A percentile compares a stretch with the other conserved stretches of the same genome.
phyloP scores from a whole-genome alignment of 176 grass and related monocot genomes.

The Raddia distichophylla region DNA sequence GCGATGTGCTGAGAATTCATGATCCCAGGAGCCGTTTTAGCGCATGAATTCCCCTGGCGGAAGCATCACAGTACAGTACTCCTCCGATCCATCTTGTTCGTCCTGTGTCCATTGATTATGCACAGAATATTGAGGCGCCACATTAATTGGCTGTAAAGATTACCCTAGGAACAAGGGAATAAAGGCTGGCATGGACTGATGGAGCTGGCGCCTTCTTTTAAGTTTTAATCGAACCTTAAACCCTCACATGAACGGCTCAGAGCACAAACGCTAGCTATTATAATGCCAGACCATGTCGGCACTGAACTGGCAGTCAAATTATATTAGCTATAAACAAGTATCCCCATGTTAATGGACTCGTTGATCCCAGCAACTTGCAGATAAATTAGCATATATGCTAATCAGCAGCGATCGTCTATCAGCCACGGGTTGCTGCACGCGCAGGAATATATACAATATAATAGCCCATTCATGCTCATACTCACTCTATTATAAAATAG shows the following conservation, averaged over 20 bases:
- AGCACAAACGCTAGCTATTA: neutral
- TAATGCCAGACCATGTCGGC: constrained; percentile 17
- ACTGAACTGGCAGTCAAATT: constrained; percentile 34
- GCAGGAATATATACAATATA: too few species aligned
- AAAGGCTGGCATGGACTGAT: neutral
- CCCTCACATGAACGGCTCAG: neutral
- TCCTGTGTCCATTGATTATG: neutral
- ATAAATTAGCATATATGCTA: neutral
- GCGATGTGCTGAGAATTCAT: neutral
- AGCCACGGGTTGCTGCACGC: neutral
- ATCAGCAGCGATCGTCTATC: neutral
- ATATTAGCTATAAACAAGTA: neutral
- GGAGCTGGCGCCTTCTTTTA: neutral
- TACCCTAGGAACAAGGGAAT: neutral
- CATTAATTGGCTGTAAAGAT: constrained; percentile 40
- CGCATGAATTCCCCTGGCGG: neutral
- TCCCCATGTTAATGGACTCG: neutral
- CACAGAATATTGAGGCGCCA: neutral
- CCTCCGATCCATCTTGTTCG: neutral
- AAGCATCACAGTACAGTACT: neutral
- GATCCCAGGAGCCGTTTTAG: neutral
- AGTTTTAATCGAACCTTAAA: neutral
- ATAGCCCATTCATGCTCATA: too few species aligned
- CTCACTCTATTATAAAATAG: too few species aligned
- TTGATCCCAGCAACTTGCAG: constrained; percentile 7